Percentiles rank a stretch among this genome's conserved stretches.
Evolutionary conservation across 2,329 filamentous ascomycete genomes (phyloP).

Genomic region (Claviceps digitariae): DNA sequence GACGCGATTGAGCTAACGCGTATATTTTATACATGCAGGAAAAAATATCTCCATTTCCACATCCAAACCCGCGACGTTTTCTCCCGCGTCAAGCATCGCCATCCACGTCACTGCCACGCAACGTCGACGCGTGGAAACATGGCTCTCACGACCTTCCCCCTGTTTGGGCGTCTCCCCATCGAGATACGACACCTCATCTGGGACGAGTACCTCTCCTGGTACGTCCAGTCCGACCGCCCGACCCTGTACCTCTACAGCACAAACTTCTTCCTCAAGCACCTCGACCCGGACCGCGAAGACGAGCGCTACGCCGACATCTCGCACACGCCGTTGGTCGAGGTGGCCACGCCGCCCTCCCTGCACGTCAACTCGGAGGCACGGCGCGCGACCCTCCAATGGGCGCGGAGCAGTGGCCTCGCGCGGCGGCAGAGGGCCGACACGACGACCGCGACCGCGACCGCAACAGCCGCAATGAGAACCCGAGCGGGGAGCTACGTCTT

Average conservation of each 20-base stretch:
- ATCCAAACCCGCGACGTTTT: too few species aligned
- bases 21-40: too few species aligned
- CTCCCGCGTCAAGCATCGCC: too few species aligned
- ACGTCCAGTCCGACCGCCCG: slow-evolving; percentile 6
- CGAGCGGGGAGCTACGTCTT: background rate
- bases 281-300: slow-evolving; percentile 1
- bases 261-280: slow-evolving; percentile 7
- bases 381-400: slow-evolving; percentile 8
- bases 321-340: slow-evolving; percentile 7
- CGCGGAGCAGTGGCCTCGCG: slow-evolving; percentile 1
- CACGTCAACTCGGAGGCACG: slow-evolving; percentile 13
- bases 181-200: slow-evolving; percentile 16
- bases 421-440: background rate
- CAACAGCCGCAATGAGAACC: too few species aligned
- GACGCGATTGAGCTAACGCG: too few species aligned
- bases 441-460: background rate
- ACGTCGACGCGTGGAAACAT: background rate
- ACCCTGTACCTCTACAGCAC: slow-evolving; percentile 10
- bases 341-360: slow-evolving; percentile 7
- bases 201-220: slow-evolving; percentile 6
- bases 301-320: slow-evolving; percentile 3
- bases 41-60: too few species aligned
- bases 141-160: slow-evolving; percentile 6
- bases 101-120: too few species aligned
- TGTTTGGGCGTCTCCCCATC: slow-evolving; percentile 11